phyloP scores from a whole-genome alignment of 208 protist species.

The Trichomonas tenax region DNA sequence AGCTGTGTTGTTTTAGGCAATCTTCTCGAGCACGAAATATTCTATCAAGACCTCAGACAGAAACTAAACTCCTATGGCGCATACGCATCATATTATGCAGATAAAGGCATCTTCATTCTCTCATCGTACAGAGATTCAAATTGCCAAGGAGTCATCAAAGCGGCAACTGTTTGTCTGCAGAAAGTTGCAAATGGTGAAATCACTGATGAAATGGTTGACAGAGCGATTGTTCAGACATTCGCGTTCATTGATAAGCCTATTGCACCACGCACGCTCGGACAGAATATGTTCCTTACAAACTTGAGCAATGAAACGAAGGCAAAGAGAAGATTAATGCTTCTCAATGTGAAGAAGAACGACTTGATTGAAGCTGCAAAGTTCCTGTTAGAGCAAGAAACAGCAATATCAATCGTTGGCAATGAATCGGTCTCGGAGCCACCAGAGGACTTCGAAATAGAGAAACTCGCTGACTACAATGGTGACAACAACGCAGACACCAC shows the following conservation, averaged over 20 bases:
- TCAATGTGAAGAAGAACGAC: background rate
- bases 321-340: background rate
- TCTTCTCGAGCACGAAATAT: background rate
- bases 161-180: background rate
- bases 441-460: background rate
- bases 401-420: background rate
- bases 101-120: background rate
- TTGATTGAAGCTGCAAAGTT: background rate
- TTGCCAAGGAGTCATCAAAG: background rate
- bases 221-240: background rate
- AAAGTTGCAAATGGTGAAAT: background rate
- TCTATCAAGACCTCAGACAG: background rate
- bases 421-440: background rate
- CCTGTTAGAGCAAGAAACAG: background rate
- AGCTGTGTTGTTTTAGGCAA: background rate
- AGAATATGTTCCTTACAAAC: background rate
- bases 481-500: no score
- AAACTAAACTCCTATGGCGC: background rate
- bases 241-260: background rate
- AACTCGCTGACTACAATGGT: background rate
- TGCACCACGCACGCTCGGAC: background rate
- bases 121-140: background rate
- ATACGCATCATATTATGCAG: background rate
- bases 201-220: conserved; percentile 16
- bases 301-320: background rate